Evolutionary conservation across 2,329 filamentous ascomycete genomes (phyloP), one percentile per base, ranked within the genome.

Genomic region (Hirsutella thompsonii): DNA sequence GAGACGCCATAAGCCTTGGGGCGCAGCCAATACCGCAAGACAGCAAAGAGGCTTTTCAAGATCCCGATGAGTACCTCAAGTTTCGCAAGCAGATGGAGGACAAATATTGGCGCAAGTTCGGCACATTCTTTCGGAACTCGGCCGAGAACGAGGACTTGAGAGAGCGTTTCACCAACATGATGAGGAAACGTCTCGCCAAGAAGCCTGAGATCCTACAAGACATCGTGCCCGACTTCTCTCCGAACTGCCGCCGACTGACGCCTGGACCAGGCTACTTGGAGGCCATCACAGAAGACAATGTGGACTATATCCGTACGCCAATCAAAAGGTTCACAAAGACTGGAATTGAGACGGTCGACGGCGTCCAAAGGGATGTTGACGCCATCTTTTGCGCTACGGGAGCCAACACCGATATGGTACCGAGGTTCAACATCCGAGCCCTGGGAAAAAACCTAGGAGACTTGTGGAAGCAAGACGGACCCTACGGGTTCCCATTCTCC

Each of bases 351-450:
- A 80, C 75, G 0, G 58, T 55, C 0, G 77, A 83, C 47, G 78
- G 77, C 2, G 53, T 53, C 0, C 62, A 71, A 23, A 61, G 76
- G 3, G 65, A 74, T 14, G 75, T 81, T 0, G 79, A 83, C 44
- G 74, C 75, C 13, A 62, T 83, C 5, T 75, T 85, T 48, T 84
- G 79, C 49, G 75, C 79, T 1, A 86, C 81, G 0, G 81, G 81
- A 1, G 76, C 77, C 8, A 79, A 81, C 47, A 66, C 69, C 10
- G 68, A 76, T 46, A 65, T 72, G 56, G 61, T 70, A 0, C 77
- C 77, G 0, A 69, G 69, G 0, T 84, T 84, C 47, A 63, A 74
- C 0, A 73, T 85, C 46, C 61, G 64, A 20, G 70, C 74, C 2
- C 57, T 68, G 37, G 75, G 70, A 2, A 55, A 67, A 8, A 68